These are phyloP conservation scores for Grigorovia yakushimaensis DNA, from an alignment of 805 yeast species.

Conservation along the genomic window DNA sequence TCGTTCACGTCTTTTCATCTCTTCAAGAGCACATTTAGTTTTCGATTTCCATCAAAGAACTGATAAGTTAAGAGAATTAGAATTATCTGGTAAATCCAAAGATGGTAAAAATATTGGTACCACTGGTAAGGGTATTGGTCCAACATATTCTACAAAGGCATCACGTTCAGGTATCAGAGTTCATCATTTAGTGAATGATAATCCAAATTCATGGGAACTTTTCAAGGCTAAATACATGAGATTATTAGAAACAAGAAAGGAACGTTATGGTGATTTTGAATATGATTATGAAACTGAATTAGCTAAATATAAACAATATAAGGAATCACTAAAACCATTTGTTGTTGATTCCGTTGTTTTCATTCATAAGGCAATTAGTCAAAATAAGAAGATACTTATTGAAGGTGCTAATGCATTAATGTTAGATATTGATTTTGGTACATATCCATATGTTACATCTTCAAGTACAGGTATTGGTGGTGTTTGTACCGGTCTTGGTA, in stretches of 20 bases:
- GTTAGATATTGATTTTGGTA: conserved; percentile 96
- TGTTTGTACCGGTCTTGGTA: conserved; percentile 90
- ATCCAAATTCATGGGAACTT: conserved; percentile 88
- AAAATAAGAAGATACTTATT: conserved; percentile 77
- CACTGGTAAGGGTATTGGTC: conserved; percentile 98
- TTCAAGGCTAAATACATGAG: conserved; percentile 71
- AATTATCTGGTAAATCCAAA: conserved; percentile 45
- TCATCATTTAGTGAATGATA: conserved; percentile 86
- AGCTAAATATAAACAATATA: conserved; percentile 61
- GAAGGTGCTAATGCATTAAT: conserved; percentile 98
- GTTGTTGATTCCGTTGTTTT: conserved; percentile 88
- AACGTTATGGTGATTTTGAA: conserved; percentile 89
- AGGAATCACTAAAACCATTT: conserved; percentile 71
- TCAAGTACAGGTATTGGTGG: conserved; percentile 97
- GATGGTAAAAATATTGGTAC: conserved; percentile 86
- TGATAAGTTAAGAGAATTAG: conserved; percentile 90
- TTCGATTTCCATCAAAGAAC: conserved; percentile 97
- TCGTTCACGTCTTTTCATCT: conserved; percentile 68
- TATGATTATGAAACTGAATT: conserved; percentile 78
- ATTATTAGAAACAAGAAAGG: conserved; percentile 67
- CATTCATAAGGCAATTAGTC: conserved; percentile 66
- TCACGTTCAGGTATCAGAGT: conserved; percentile 94
- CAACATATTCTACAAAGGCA: conserved; percentile 94
- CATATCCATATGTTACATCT: conserved; percentile 95
- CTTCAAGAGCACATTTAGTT: conserved; percentile 92